phyloP scores from a whole-genome alignment of 257 asterid species.

The Rauvolfia tetraphylla region DNA sequence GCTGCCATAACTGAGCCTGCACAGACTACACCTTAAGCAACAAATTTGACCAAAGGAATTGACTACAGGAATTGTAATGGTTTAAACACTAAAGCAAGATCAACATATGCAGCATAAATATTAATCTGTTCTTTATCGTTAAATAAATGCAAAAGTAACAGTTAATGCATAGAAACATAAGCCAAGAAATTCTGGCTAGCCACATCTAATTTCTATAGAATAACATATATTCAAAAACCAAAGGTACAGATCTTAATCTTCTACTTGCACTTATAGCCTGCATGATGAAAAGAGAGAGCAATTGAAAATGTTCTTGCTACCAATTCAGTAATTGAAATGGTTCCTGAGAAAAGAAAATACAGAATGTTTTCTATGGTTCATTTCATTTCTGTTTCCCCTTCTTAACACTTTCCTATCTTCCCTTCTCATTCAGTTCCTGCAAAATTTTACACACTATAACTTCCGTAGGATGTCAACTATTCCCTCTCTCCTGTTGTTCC shows the following conservation, averaged over 20 bases:
- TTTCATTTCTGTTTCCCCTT: neutral
- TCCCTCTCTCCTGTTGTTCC: neutral
- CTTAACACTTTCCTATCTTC: neutral
- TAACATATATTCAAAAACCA: neutral
- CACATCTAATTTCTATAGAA: neutral
- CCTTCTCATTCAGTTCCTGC: neutral
- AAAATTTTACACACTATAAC: neutral
- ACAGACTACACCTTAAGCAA: constrained; percentile 7
- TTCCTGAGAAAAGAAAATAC: neutral
- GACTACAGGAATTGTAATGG: neutral
- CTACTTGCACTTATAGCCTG: neutral
- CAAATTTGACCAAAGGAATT: neutral
- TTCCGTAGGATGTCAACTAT: neutral
- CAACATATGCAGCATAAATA: neutral
- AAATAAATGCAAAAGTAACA: neutral
- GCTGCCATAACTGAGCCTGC: constrained; percentile 97
- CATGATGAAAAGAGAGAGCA: neutral
- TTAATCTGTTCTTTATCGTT: neutral
- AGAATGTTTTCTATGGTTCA: neutral
- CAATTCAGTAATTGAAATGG: neutral
- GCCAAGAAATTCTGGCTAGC: neutral
- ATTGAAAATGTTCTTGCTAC: neutral
- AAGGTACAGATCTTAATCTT: neutral
- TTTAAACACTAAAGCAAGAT: neutral
- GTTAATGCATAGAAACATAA: neutral